Evolutionary conservation across 345 rosid genomes (phyloP).

Genomic region (Brassica rapa): DNA sequence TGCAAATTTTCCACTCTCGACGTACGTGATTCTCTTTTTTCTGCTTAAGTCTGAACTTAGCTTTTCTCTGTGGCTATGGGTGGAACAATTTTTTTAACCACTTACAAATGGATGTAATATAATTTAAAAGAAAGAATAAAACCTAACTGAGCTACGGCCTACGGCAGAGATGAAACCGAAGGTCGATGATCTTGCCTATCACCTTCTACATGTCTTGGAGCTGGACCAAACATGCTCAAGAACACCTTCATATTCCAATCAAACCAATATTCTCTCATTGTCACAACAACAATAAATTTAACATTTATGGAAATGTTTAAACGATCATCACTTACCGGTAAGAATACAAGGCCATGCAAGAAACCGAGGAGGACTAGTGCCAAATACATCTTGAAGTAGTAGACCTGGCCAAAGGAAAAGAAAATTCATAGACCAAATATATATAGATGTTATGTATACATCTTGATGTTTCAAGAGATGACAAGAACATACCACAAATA

Average conservation of each 20-base stretch:
- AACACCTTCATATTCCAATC: conserved; percentile 59
- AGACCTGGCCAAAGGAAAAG: conserved; percentile 54
- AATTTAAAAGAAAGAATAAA: background rate
- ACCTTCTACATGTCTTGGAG: conserved; percentile 61
- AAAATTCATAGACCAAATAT: background rate
- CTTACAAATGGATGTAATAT: conserved; percentile 16
- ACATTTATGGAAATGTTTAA: conserved; percentile 1
- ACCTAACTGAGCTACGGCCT: conserved; percentile 26
- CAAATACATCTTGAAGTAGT: conserved; percentile 96
- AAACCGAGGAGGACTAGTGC: conserved; percentile 94
- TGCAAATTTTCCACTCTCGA: background rate
- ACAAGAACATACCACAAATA: conserved; percentile 72
- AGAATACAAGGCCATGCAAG: conserved; percentile 90
- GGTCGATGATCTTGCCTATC: conserved; percentile 75
- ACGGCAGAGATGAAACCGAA: conserved; percentile 56
- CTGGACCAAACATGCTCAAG: conserved; percentile 91
- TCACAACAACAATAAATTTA: background rate
- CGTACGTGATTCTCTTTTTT: background rate
- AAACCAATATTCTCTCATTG: background rate
- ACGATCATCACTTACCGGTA: conserved; percentile 65
- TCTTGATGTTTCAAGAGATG: background rate
- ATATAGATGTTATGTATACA: background rate
- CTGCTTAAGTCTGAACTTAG: background rate
- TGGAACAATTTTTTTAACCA: conserved; percentile 6
- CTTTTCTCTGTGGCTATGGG: background rate